These are phyloP conservation scores for Gossypium sturtianum DNA, from an alignment of 345 rosid species.

Conservation along the genomic window DNA sequence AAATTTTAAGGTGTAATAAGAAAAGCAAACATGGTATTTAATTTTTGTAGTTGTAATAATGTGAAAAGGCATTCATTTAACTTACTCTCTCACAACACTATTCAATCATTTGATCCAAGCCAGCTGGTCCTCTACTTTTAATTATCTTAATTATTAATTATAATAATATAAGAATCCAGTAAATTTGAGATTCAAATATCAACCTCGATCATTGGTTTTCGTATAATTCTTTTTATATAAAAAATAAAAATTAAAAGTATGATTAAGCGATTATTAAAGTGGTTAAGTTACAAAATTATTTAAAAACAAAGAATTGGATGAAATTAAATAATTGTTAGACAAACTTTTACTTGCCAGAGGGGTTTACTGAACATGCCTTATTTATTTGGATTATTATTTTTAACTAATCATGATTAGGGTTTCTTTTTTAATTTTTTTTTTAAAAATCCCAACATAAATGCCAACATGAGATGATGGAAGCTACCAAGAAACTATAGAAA, in stretches of 20 bases:
- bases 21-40: not conserved
- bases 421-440: not conserved
- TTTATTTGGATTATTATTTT: not conserved
- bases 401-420: constrained; percentile 26
- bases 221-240: not conserved
- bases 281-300: not conserved
- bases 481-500: constrained; percentile 5
- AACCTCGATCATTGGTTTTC: not conserved
- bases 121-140: constrained; percentile 1
- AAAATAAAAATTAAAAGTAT: not conserved
- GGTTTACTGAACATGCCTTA: constrained; percentile 7
- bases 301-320: not conserved
- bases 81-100: not conserved
- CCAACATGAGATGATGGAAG: constrained; percentile 24
- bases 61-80: not conserved
- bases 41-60: not conserved
- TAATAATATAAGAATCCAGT: too few relatives aligned
- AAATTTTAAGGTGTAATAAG: not conserved
- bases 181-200: too few relatives aligned
- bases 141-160: not conserved
- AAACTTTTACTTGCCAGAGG: constrained; percentile 2
- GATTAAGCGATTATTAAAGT: not conserved
- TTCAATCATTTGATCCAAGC: constrained; percentile 1
- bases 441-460: constrained; percentile 11
- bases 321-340: not conserved